Conservation (phyloP, 495 filamentous ascomycete genomes). For the Aspergillus diversus region DNA sequence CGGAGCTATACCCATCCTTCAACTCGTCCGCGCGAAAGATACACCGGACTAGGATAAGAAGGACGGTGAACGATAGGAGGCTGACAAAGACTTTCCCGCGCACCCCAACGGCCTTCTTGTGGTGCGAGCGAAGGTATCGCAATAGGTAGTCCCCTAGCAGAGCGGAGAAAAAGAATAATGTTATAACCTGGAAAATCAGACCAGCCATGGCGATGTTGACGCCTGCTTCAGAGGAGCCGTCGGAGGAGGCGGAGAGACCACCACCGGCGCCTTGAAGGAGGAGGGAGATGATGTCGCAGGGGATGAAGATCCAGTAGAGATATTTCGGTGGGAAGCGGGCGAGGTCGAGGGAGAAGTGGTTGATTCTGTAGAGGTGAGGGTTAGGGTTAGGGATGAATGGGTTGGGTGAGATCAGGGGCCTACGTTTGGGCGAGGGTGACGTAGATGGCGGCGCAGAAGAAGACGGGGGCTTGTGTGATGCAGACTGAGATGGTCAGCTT, state of each 20-base stretch:
- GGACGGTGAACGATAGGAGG: background rate
- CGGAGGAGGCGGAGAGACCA: constrained; percentile 40
- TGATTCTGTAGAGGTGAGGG: constrained; percentile 41
- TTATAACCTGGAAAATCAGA: constrained; percentile 56
- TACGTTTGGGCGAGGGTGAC: constrained; percentile 50
- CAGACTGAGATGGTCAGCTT: background rate
- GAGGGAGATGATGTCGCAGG: constrained; percentile 58
- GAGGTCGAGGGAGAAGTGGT: constrained; percentile 48
- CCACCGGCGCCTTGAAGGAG: constrained; percentile 61
- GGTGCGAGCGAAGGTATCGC: background rate
- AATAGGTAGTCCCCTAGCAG: background rate
- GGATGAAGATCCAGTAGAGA: constrained; percentile 59
- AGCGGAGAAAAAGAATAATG: background rate
- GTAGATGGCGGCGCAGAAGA: constrained; percentile 65
- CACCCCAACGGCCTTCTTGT: background rate
- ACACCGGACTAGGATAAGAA: constrained; percentile 11
- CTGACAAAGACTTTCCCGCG: background rate
- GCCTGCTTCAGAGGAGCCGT: constrained; percentile 49
- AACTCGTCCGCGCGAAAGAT: constrained; percentile 10
- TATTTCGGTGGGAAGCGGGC: constrained; percentile 47
- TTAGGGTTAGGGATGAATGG: background rate
- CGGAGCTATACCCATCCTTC: constrained; percentile 4
- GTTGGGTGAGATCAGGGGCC: background rate
- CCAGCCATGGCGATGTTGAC: constrained; percentile 62
- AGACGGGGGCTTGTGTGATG: constrained; percentile 52